These are phyloP conservation scores for Coniferiporia weirii DNA, from an alignment of 1,284 basidiomycete species.

Conservation along the genomic window DNA sequence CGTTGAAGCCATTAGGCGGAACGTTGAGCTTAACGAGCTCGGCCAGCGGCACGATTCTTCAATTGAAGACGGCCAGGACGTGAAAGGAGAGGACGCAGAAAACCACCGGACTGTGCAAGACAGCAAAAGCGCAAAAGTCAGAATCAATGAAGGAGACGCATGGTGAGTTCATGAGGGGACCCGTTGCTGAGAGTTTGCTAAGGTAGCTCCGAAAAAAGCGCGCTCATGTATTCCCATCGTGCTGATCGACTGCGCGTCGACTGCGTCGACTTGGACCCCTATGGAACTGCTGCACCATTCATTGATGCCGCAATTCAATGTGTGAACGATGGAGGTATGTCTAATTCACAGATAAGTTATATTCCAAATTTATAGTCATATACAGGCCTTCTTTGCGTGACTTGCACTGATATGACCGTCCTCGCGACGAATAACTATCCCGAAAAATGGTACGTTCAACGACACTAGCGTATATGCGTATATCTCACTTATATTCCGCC, in stretches of 20 bases:
- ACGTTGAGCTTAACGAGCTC: constrained; percentile 86
- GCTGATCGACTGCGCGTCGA: constrained; percentile 74
- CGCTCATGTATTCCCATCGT: constrained; percentile 90
- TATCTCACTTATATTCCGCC: neutral
- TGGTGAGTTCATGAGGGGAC: constrained; percentile 47
- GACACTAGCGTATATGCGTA: neutral
- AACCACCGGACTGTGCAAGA: constrained; percentile 4
- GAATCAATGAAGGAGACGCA: constrained; percentile 89
- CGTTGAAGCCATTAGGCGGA: constrained; percentile 82
- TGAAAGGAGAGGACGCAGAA: constrained; percentile 21
- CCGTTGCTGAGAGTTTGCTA: neutral
- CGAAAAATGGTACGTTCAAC: constrained; percentile 81
- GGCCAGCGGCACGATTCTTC: constrained; percentile 30
- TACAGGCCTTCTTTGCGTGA: constrained; percentile 86
- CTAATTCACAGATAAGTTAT: constrained; percentile 18
- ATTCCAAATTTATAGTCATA: neutral
- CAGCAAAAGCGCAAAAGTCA: constrained; percentile 50
- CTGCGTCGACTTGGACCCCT: constrained; percentile 95
- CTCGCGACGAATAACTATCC: constrained; percentile 93
- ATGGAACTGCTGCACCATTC: constrained; percentile 96
- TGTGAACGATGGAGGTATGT: constrained; percentile 76
- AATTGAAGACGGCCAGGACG: constrained; percentile 17
- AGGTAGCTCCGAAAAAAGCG: constrained; percentile 36
- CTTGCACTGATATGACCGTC: constrained; percentile 94
- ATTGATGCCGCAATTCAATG: constrained; percentile 95